Base-by-base conservation (phyloP, 2,329 filamentous ascomycete species). In the Atkinsonella hypoxylon region DNA sequence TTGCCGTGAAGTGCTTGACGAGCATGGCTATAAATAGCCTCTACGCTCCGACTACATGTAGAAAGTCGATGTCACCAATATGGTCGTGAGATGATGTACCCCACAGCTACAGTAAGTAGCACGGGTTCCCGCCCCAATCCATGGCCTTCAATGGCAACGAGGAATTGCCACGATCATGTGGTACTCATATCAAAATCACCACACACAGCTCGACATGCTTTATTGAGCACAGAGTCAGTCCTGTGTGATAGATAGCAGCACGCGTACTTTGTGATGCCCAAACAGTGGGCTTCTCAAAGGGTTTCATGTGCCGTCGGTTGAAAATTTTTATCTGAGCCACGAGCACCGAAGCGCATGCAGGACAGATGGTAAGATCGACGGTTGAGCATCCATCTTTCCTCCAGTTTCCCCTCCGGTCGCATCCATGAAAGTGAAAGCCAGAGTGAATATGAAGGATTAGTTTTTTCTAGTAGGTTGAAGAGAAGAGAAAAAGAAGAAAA, bases 341-440 rank as follows among this genome's bases (percentile, higher is more conserved):
- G 61, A 53, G 62, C 61, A 64, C 55, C 54, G 51, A 52, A 58
- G 57, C 57, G 57, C 59, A 52, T 57, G 60, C 66, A 67, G 68
- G 64, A 61, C 69, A 73, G 67, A 73, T 66, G 71, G 73, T 74
- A 75, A 76, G 72, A 55, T 67, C 67, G 65, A 64, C 68, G 70
- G 66, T 56, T 52, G 55, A 52, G 62, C 51, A 72, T 65, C 51
- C 59, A 40, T 82, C 81, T 85, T 62, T 81, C 81, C 79, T 79
- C 75, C 80, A 77, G 70, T 84, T 85, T 85, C 82, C 82, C 82
- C 80, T 84, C 81, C 76, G 72, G 66, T 57, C 55, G 62, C 71
- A 72, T 75, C 71, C 76, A 71, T 70, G 64, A 69, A 67, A 66
- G 63, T 69, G 71, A 73, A 76, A 70, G 68, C 72, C 75, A 78